Conservation (phyloP, 495 filamentous ascomycete genomes). For the Aspergillus baeticus region DNA sequence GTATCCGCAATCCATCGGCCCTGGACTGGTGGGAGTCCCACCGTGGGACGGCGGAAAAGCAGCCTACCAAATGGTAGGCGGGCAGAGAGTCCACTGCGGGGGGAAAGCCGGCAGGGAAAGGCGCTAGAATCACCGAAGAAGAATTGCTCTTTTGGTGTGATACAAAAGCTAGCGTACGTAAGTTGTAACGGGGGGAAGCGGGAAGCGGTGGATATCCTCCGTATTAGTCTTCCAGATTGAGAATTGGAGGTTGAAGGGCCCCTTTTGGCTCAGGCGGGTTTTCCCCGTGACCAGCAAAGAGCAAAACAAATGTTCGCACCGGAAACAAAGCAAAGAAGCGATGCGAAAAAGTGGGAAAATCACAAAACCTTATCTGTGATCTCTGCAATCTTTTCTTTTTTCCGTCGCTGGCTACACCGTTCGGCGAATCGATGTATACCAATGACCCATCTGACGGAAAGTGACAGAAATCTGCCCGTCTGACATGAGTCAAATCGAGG, state of each 20-base stretch:
- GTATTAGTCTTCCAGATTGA: background rate
- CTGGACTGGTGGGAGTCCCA: background rate
- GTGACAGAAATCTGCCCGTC: conserved; percentile 9
- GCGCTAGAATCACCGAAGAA: conserved; percentile 35
- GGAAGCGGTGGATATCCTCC: conserved; percentile 21
- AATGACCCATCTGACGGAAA: background rate
- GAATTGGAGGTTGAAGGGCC: conserved; percentile 16
- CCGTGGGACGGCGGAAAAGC: conserved; percentile 13
- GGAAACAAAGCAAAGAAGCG: conserved; percentile 3
- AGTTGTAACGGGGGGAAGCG: conserved; percentile 33
- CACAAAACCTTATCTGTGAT: conserved; percentile 10
- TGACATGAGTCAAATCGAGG: conserved; percentile 3
- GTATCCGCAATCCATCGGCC: conserved; percentile 4
- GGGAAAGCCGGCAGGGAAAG: conserved; percentile 11
- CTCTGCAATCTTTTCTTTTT: background rate
- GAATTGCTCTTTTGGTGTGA: conserved; percentile 24
- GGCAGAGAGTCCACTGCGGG: conserved; percentile 8
- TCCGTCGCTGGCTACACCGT: background rate
- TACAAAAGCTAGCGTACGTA: conserved; percentile 22
- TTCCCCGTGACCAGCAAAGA: conserved; percentile 14
- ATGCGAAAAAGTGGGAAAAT: conserved; percentile 1
- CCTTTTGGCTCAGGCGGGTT: conserved; percentile 18
- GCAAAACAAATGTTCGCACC: conserved; percentile 2
- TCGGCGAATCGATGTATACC: background rate
- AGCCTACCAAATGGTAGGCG: conserved; percentile 8